Conservation (phyloP, 2,329 filamentous ascomycete species). For the Clarireedia sp. region DNA sequence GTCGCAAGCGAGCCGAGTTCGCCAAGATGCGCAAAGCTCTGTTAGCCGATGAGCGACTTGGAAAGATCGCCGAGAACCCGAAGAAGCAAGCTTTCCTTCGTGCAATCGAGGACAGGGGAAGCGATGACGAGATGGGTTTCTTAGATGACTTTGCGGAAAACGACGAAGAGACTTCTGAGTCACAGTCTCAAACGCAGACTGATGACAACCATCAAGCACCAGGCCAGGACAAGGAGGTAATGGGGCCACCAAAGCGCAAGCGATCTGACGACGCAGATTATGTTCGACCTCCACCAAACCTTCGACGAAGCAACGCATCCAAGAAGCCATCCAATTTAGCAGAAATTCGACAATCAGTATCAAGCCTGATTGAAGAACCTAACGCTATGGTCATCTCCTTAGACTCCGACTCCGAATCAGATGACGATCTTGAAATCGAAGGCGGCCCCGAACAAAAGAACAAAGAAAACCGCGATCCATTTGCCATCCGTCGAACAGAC, state of each 20-base stretch:
- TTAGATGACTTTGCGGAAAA: constrained; percentile 45
- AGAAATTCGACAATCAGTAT: constrained; percentile 77
- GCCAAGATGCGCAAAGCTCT: constrained; percentile 86
- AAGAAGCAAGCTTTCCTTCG: constrained; percentile 86
- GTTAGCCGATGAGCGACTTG: constrained; percentile 80
- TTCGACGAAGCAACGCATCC: constrained; percentile 51
- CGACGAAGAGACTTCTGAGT: constrained; percentile 30
- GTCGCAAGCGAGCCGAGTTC: constrained; percentile 80
- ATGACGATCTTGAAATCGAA: constrained; percentile 45
- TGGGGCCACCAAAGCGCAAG: constrained; percentile 34
- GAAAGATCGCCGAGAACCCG: constrained; percentile 81
- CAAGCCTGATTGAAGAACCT: constrained; percentile 70
- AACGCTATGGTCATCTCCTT: constrained; percentile 38
- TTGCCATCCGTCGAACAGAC: constrained; percentile 32
- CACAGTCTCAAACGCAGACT: constrained; percentile 34
- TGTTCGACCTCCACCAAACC: constrained; percentile 47
- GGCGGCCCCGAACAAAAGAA: constrained; percentile 36
- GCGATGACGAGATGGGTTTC: constrained; percentile 71
- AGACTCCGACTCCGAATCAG: constrained; percentile 46
- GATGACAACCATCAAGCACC: constrained; percentile 32
- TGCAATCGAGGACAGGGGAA: constrained; percentile 75
- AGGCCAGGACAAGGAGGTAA: constrained; percentile 38
- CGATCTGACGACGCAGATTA: constrained; percentile 33
- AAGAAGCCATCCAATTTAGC: constrained; percentile 67
- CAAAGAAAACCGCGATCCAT: constrained; percentile 28